Evolutionary conservation across 176 grass and related monocot species (phyloP).

Genomic region (Cenchrus purpureus): DNA sequence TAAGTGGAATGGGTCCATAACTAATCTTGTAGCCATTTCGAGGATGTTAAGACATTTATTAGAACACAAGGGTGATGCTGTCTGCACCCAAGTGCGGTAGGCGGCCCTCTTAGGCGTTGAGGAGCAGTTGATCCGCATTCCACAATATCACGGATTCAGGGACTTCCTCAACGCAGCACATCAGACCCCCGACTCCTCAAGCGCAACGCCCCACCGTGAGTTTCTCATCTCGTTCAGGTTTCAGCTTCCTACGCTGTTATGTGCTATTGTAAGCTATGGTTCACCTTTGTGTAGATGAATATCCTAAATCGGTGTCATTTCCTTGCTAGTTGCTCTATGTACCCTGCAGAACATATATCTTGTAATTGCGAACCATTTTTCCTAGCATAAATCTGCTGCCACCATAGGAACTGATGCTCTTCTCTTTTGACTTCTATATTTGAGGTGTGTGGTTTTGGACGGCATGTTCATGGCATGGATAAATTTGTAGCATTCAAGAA

Average conservation of each 20-base stretch:
- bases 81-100: background rate
- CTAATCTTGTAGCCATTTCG: conserved; percentile 19
- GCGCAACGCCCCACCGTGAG: no score
- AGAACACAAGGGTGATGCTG: background rate
- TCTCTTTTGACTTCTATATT: background rate
- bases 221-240: background rate
- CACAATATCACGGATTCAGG: no score
- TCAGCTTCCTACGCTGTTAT: background rate
- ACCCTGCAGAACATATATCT: background rate
- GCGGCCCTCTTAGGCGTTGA: no score
- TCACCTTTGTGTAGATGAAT: background rate
- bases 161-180: no score
- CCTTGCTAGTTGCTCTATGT: background rate
- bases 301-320: background rate
- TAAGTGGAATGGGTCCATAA: background rate
- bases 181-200: no score
- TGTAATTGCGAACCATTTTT: background rate
- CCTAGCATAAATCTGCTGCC: background rate
- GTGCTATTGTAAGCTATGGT: background rate
- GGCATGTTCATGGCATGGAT: background rate
- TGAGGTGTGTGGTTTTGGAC: background rate
- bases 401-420: background rate
- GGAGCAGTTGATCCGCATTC: no score
- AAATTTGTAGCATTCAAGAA: conserved; percentile 28
- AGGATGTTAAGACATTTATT: background rate